Base-by-base conservation (phyloP, 129 eudicot genomes). In the Flaveria bidentis region DNA sequence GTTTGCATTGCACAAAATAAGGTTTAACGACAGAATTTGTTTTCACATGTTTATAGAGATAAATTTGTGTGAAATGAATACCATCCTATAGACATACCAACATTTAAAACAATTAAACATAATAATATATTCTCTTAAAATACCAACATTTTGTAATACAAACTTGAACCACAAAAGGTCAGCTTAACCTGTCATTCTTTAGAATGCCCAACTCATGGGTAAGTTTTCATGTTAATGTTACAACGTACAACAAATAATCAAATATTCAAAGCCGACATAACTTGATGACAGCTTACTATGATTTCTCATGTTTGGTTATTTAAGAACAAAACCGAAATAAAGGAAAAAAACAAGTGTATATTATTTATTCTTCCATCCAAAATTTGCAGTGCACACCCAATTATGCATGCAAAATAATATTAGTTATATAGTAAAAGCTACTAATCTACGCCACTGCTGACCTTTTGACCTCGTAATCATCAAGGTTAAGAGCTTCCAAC, bases 401-500 rank as follows among this genome's bases (percentile, higher is more conserved):
- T 71, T 47, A 36, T 64, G 76, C 90, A 84, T 81, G 87, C 88
- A 78, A 85, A 36, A 88, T 78, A 81, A 80, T 85, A 80, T 80
- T 23, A 39, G 6, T 23, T 47, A 69, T 47, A 69, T 18, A 51
- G 25, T 42, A 23, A 17, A 66, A 62, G 62, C 41, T 44, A 82
- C 77, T 68, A 80, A 69, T 33, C 77, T 80, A 93, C 2, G 92
- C 96, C 62, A 85, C 83, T 4, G 96, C 94, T 46, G 92, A 89
- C 84, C 81, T 86, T 84, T 87, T 85, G 26, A 86, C 88, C 77
- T 95, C 97, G 11, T 78, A 88, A 9, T 95, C 97, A 70, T 95
- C 96, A 26, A 95, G 89, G 73, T 91, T 89, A 55, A 95, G 95
- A 17, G 87, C 99, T 81, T 95, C 96, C 36, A 95, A 78, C 82